Evolutionary conservation across 257 asterid genomes (phyloP).

Genomic region (Rubia yunnanensis): DNA sequence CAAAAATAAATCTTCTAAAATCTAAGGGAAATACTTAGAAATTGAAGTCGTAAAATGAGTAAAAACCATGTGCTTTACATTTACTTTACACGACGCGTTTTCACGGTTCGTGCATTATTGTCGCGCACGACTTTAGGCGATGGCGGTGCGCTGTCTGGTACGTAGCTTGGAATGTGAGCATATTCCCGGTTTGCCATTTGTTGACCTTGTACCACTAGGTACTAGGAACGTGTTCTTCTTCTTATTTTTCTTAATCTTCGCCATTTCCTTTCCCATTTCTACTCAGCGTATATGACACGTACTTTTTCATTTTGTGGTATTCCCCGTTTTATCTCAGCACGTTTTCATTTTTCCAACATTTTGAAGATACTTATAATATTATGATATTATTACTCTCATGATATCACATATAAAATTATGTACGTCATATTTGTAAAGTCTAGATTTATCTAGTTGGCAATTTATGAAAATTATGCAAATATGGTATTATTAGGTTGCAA

Average conservation of each 20-base stretch:
- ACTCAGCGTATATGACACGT: not conserved
- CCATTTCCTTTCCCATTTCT: not conserved
- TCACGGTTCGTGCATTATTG: conserved; percentile 6
- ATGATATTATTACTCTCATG: no score
- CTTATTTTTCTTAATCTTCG: not conserved
- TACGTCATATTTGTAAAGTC: no score
- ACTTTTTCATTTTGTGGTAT: not conserved
- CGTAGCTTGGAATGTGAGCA: conserved; percentile 2
- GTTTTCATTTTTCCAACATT: no score
- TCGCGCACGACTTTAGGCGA: conserved; percentile 10
- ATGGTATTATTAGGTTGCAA: no score
- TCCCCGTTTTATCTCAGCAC: no score
- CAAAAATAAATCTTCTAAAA: no score
- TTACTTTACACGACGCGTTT: conserved; percentile 14
- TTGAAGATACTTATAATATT: no score
- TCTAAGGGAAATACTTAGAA: not conserved
- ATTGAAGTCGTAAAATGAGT: not conserved
- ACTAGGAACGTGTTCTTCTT: not conserved
- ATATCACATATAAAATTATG: no score
- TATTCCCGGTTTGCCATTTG: not conserved
- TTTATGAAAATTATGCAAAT: no score
- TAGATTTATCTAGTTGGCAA: no score
- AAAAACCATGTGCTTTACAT: not conserved
- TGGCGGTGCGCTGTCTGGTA: conserved; percentile 1
- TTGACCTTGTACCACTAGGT: not conserved